phyloP scores from a whole-genome alignment of 1,284 basidiomycete genomes.

The Boletus sp. region DNA sequence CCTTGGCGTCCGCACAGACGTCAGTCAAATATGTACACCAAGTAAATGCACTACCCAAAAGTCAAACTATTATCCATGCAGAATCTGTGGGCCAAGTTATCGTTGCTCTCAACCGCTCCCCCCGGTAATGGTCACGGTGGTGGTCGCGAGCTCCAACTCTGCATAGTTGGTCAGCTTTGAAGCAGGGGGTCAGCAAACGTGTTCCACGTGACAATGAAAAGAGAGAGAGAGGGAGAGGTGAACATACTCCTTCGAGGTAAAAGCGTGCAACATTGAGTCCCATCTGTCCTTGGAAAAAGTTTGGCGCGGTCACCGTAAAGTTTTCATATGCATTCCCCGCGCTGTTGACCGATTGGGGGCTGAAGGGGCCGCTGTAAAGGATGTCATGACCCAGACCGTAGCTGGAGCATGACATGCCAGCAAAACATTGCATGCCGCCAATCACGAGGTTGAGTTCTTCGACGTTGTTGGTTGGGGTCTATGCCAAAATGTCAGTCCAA shows the following conservation, averaged over 20 bases:
- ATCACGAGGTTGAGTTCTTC: slow-evolving; percentile 46
- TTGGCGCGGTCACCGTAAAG: not conserved
- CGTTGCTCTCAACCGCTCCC: not conserved
- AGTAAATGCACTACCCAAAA: not conserved
- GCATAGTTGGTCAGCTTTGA: not conserved
- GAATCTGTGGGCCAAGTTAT: not conserved
- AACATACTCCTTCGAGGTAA: slow-evolving; percentile 1
- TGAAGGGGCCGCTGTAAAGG: slow-evolving; percentile 44
- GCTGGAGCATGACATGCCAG: slow-evolving; percentile 5
- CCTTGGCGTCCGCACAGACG: not conserved
- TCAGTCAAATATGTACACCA: not conserved
- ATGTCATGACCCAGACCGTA: slow-evolving; percentile 36
- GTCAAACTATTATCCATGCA: not conserved
- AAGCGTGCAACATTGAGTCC: slow-evolving; percentile 1
- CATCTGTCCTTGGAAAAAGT: not conserved
- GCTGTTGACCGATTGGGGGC: slow-evolving; percentile 27
- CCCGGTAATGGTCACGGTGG: fast-evolving
- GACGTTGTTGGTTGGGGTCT: slow-evolving; percentile 28
- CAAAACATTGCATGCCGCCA: slow-evolving; percentile 35
- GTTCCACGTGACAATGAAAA: not conserved
- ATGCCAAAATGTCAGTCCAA: slow-evolving; percentile 19
- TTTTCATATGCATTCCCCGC: not conserved
- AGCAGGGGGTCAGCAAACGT: not conserved
- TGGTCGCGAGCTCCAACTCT: not conserved
- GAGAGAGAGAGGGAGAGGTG: not conserved